phyloP scores from a whole-genome alignment of 768 basidiomycete genomes.

The Boletus reticuloceps region DNA sequence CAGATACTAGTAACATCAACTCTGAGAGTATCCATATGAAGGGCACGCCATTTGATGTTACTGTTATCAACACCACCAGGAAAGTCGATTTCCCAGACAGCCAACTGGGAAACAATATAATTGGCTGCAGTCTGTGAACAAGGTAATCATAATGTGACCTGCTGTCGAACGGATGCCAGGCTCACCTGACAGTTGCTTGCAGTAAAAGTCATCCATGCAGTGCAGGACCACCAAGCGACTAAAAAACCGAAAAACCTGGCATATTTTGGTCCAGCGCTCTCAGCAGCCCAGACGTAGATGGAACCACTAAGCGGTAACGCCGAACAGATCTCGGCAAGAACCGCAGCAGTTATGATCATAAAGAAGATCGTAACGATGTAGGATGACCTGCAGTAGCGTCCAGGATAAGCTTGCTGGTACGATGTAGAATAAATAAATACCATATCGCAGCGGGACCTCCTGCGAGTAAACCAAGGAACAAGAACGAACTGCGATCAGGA shows the following conservation, averaged over 20 bases:
- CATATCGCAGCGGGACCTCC: slow-evolving; percentile 88
- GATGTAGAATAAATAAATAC: slow-evolving; percentile 32
- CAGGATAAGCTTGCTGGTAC: slow-evolving; percentile 6
- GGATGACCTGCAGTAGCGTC: slow-evolving; percentile 62
- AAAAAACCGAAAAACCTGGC: slow-evolving; percentile 85
- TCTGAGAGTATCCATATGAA: slow-evolving; percentile 85
- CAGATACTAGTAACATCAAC: slow-evolving; percentile 61
- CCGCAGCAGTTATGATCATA: slow-evolving; percentile 84
- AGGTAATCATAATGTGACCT: neutral
- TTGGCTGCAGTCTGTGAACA: slow-evolving; percentile 73
- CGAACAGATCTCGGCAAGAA: slow-evolving; percentile 89
- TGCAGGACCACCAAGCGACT: slow-evolving; percentile 92
- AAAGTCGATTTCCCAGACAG: slow-evolving; percentile 77
- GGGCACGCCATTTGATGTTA: slow-evolving; percentile 84
- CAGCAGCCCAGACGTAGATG: slow-evolving; percentile 94
- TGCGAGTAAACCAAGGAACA: slow-evolving; percentile 80
- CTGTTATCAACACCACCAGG: slow-evolving; percentile 71
- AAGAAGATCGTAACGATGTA: slow-evolving; percentile 80
- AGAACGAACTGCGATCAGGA: slow-evolving; percentile 50
- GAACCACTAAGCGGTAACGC: slow-evolving; percentile 85
- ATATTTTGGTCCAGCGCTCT: slow-evolving; percentile 85
- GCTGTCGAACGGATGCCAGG: neutral
- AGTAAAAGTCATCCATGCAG: slow-evolving; percentile 95
- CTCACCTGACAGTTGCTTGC: slow-evolving; percentile 85
- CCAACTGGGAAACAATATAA: slow-evolving; percentile 81